Evolutionary conservation across 1,284 basidiomycete genomes (phyloP).

Genomic region (Exobasidium cylindrosporum): DNA sequence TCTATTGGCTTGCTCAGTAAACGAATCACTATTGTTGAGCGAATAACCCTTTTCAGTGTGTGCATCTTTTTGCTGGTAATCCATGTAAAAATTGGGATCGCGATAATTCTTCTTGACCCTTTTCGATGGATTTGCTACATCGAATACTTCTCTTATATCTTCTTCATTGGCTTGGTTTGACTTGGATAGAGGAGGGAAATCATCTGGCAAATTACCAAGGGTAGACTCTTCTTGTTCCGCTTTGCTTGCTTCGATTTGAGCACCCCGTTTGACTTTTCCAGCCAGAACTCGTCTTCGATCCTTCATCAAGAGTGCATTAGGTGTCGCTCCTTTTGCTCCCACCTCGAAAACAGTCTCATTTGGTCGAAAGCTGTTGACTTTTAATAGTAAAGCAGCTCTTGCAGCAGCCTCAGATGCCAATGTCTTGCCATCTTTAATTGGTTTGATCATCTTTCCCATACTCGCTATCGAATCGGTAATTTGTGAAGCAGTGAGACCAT

Average conservation of each 20-base stretch:
- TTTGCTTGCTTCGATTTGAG: constrained; percentile 42
- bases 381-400: constrained; percentile 69
- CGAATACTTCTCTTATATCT: constrained; percentile 60
- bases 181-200: constrained; percentile 41
- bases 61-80: constrained; percentile 81
- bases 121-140: constrained; percentile 4
- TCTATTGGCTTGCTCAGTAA: constrained; percentile 76
- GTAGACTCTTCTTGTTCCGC: constrained; percentile 7
- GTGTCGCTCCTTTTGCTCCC: constrained; percentile 66
- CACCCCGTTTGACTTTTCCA: constrained; percentile 59
- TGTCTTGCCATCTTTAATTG: constrained; percentile 16
- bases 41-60: constrained; percentile 72
- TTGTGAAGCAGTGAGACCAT: constrained; percentile 26
- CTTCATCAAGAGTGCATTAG: constrained; percentile 69
- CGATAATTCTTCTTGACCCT: constrained; percentile 60
- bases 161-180: constrained; percentile 69
- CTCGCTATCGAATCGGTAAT: not conserved
- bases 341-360: constrained; percentile 90
- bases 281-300: constrained; percentile 74
- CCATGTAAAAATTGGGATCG: constrained; percentile 86
- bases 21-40: constrained; percentile 63
- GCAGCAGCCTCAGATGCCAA: constrained; percentile 53
- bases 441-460: not conserved
- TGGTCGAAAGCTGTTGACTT: constrained; percentile 78
- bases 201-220: not conserved